Base-by-base conservation (phyloP, 2,329 filamentous ascomycete genomes). In the Exophiala oligosperma region DNA sequence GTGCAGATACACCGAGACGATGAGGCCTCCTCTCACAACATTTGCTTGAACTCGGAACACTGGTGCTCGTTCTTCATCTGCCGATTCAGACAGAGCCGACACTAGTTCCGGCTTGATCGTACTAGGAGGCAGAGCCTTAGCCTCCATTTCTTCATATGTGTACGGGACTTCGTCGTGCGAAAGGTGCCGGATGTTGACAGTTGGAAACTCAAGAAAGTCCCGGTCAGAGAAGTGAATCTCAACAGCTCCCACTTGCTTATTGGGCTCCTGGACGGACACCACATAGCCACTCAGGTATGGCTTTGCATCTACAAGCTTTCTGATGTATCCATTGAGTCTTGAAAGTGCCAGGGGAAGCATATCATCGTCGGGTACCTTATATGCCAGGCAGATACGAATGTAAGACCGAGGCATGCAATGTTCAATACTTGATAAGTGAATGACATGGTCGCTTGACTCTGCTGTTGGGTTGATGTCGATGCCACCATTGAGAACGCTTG, bases 321-420 rank as follows among this genome's bases (percentile, higher is more conserved):
- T 52, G 4, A 64, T 43, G 41, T 64, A 67, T 17, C 40, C 28
- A 28, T 63, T 59, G 9, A 67, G 57, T n/a, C 51, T 48, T 17
- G 21, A 17, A 11, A 60, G 49, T 14, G 62, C 44, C 14, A 24
- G 35, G 3, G 55, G 35, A 35, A 62, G 49, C 32, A 56, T 44
- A 4, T 48, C 35, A 17, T 59, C 24, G 28, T 53, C 48, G 14
- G 59, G 52, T 11, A 67, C 14, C 23, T 59, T 56, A 48, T 65
- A 67, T 23, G 63, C 60, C 9, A 66, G 54, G 51, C 65, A 67
- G 32, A 67, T 62, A 17, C 65, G 61, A 40, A 66, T 67, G 49
- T 67, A 67, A 29, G 64, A 59, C 37, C 65, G 57, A 44, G 65
- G 65, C 65, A 67, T 67, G 44, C 64, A 65, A 24, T 65, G 64